Base-by-base conservation (phyloP, 345 rosid species). In the Populus pruinosa region DNA sequence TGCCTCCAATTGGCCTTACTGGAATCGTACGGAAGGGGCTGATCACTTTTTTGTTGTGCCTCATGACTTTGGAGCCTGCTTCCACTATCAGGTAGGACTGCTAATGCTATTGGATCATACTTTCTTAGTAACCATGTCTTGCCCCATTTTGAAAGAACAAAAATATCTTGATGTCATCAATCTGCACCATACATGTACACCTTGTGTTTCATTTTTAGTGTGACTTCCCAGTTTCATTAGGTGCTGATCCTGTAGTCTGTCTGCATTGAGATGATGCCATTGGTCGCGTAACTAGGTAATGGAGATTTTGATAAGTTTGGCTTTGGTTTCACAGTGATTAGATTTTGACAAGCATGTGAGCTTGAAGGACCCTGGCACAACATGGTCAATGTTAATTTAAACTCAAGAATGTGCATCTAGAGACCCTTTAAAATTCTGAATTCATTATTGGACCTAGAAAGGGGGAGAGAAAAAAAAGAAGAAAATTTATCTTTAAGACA, bases 1-100 rank as follows among this genome's bases (percentile, higher is more conserved):
- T 75, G 89, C 98, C 72, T 74, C 95, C 23, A 93, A 84, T 49
- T 91, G 98, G 98, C 98, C 95, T 66, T 91, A 87, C 23, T 95
- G 99, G 99, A 95, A 95, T 80, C 86, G 91, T 11, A 90, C 99
- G 0, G 97, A 95, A 80, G 99, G 99, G 20, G 93, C 95, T 63
- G 97, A 95, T 85, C 99, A 93, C 77, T 95, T 95, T 90, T 91
- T 95, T 74, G 96, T 95, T 69, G 94, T 90, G 67, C 99, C 99
- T 14, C 99, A 91, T 82, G 99, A 95, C 79, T 95, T 95, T 74
- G 98, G 99, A 72, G 97, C 98, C 41, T 93, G 98, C 87, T 95
- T 93, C 80, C 98, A 95, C 70, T 93, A 95, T 70, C 99, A 89
- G 92, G 98, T 88, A 83, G 85, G 76, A 75, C 36, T 50, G 41